Percentiles rank a stretch among this genome's conserved stretches.
These are phyloP conservation scores for Moesziomyces antarcticus DNA, from an alignment of 1,284 basidiomycete genomes.

Conservation along the genomic window DNA sequence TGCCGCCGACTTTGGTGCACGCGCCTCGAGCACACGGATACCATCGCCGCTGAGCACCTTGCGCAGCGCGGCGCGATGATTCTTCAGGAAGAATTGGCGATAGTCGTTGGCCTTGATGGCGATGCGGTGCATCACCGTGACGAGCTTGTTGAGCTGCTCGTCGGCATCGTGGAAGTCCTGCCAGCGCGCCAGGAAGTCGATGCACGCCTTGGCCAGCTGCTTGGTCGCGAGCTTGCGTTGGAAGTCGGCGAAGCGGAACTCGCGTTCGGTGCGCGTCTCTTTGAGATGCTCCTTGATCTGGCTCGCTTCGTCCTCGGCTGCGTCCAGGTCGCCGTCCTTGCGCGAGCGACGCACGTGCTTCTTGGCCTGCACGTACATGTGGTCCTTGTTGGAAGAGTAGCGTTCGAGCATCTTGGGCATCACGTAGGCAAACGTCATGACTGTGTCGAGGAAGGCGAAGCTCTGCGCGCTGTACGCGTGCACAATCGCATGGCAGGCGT, in stretches of 20 bases:
- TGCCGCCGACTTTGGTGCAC: constrained; percentile 25
- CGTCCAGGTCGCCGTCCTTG: constrained; percentile 44
- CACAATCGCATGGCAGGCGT: constrained; percentile 54
- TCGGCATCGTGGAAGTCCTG: constrained; percentile 49
- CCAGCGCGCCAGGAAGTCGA: constrained; percentile 61
- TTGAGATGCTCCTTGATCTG: constrained; percentile 44
- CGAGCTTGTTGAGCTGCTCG: constrained; percentile 58
- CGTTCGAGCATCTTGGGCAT: constrained; percentile 65
- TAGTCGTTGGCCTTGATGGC: constrained; percentile 58
- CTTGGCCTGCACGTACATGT: constrained; percentile 63
- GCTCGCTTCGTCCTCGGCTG: constrained; percentile 41
- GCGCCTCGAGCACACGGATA: constrained; percentile 37
- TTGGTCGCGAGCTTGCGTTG: constrained; percentile 59
- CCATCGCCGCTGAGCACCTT: constrained; percentile 44
- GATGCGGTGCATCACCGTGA: constrained; percentile 61
- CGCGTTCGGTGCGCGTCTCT: constrained; percentile 53
- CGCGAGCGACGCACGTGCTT: constrained; percentile 47
- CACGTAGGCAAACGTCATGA: constrained; percentile 59
- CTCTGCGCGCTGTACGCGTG: constrained; percentile 61
- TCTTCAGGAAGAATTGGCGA: constrained; percentile 53
- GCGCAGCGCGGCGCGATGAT: constrained; percentile 40
- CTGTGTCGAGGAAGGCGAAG: constrained; percentile 60
- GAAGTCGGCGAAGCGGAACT: constrained; percentile 63
- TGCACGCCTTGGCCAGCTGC: constrained; percentile 57
- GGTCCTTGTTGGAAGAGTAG: constrained; percentile 57